Percentiles rank a stretch among this genome's conserved stretches.
Evolutionary conservation across 106 monocot genomes (phyloP).

Genomic region (Ottelia alismoides): DNA sequence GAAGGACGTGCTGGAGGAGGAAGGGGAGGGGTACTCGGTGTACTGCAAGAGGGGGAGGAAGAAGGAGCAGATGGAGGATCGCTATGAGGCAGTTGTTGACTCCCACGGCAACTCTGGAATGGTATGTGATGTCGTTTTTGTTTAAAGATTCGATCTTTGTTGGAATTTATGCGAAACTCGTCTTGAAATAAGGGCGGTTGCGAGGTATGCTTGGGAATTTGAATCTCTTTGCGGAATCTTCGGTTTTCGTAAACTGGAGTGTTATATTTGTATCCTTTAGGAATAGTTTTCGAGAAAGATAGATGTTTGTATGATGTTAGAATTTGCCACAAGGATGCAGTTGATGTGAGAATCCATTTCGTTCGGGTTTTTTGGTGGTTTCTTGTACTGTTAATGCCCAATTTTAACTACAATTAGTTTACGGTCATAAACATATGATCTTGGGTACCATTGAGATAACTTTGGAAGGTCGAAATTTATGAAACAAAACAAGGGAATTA

Average conservation of each 20-base stretch:
- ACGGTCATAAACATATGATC: too few species aligned
- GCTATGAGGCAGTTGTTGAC: slow-evolving; percentile 38
- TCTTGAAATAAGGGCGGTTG: too few species aligned
- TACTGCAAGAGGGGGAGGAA: slow-evolving; percentile 74
- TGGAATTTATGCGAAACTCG: not conserved
- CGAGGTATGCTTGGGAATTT: not conserved
- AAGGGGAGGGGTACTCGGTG: slow-evolving; percentile 44
- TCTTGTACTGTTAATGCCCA: too few species aligned
- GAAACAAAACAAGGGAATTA: too few species aligned
- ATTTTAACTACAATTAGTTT: too few species aligned
- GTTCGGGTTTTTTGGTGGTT: too few species aligned
- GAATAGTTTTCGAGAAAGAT: not conserved
- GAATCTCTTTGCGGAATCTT: not conserved
- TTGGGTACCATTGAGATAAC: too few species aligned
- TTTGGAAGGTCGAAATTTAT: too few species aligned
- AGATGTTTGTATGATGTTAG: not conserved
- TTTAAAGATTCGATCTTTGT: not conserved
- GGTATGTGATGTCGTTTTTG: slow-evolving; percentile 23
- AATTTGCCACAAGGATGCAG: not conserved
- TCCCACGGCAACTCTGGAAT: slow-evolving; percentile 42
- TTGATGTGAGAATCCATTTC: not conserved
- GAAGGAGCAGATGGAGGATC: slow-evolving; percentile 81
- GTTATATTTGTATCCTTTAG: too few species aligned
- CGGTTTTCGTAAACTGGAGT: too few species aligned
- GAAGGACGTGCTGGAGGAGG: slow-evolving; percentile 41